phyloP scores from a whole-genome alignment of 2,329 filamentous ascomycete species.

The Monosporascus sp. region DNA sequence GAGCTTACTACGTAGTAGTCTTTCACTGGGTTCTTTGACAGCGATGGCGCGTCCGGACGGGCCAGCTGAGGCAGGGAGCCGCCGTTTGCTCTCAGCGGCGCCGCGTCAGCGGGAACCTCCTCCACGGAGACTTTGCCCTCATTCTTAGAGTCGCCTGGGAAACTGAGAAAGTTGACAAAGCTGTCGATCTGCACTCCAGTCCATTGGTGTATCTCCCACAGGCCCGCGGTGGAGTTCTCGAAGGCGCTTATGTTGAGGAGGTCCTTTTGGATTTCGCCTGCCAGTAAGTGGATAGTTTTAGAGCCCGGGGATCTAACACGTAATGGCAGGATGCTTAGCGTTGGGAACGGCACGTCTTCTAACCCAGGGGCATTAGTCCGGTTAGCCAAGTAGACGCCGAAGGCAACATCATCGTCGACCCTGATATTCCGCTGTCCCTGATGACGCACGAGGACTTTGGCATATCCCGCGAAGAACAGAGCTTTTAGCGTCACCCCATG shows the following conservation, averaged over 20 bases:
- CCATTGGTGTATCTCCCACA: constrained; percentile 71
- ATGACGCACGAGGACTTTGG: constrained; percentile 35
- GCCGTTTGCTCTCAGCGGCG: not conserved
- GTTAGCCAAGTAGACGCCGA: constrained; percentile 84
- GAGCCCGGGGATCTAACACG: constrained; percentile 38
- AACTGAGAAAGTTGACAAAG: constrained; percentile 76
- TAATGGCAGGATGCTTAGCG: constrained; percentile 74
- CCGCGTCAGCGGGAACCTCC: not conserved
- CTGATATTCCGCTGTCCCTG: constrained; percentile 1
- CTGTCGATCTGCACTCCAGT: constrained; percentile 64
- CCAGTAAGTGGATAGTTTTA: constrained; percentile 41
- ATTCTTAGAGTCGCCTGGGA: constrained; percentile 29
- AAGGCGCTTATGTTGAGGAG: constrained; percentile 54
- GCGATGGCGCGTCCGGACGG: constrained; percentile 5
- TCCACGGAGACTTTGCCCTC: not conserved
- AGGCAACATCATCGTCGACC: constrained; percentile 41
- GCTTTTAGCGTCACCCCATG: constrained; percentile 65
- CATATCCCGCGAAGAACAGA: constrained; percentile 68
- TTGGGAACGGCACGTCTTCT: constrained; percentile 54
- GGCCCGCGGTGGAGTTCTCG: constrained; percentile 51
- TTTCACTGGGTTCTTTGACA: constrained; percentile 14
- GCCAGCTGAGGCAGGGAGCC: constrained; percentile 3
- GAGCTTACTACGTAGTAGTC: constrained; percentile 15
- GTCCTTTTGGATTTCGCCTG: constrained; percentile 61
- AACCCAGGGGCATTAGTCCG: constrained; percentile 50